phyloP scores from a whole-genome alignment of 2,329 filamentous ascomycete genomes.

The Clarireedia sp. region DNA sequence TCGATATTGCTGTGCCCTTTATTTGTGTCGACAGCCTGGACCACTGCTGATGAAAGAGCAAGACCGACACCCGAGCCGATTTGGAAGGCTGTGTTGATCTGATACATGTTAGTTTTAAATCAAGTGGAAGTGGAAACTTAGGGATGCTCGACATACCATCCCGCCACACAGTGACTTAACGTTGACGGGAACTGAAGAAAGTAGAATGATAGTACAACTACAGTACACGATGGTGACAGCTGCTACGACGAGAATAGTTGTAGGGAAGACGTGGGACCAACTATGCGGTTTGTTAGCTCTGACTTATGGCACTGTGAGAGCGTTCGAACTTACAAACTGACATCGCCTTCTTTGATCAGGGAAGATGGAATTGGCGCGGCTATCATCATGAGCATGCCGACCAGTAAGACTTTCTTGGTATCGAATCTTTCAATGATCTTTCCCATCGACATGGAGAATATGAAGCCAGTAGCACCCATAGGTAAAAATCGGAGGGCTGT shows the following conservation, averaged over 20 bases:
- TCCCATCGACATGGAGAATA: constrained; percentile 31
- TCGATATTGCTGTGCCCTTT: constrained; percentile 28
- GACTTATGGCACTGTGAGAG: background rate
- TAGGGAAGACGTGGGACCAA: constrained; percentile 2
- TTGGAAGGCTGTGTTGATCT: constrained; percentile 36
- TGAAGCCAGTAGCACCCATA: constrained; percentile 34
- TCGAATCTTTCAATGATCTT: constrained; percentile 33
- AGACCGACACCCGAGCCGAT: constrained; percentile 35
- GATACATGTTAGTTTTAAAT: background rate
- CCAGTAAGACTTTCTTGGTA: constrained; percentile 7
- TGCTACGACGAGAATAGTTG: constrained; percentile 29
- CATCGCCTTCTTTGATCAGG: background rate
- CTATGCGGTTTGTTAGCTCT: background rate
- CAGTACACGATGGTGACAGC: constrained; percentile 36
- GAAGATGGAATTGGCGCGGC: background rate
- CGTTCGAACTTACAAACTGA: background rate
- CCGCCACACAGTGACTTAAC: constrained; percentile 35
- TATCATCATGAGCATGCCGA: constrained; percentile 10
- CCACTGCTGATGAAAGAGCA: constrained; percentile 33
- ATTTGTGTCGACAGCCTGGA: constrained; percentile 32
- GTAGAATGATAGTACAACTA: constrained; percentile 34
- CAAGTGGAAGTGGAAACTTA: background rate
- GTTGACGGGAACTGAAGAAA: constrained; percentile 34
- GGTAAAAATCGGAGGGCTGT: constrained; percentile 36
- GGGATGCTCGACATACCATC: constrained; percentile 20